Evolutionary conservation across 768 basidiomycete genomes (phyloP), one percentile per base, ranked within the genome.

Genomic region (Leucocoprinus birnbaumii): DNA sequence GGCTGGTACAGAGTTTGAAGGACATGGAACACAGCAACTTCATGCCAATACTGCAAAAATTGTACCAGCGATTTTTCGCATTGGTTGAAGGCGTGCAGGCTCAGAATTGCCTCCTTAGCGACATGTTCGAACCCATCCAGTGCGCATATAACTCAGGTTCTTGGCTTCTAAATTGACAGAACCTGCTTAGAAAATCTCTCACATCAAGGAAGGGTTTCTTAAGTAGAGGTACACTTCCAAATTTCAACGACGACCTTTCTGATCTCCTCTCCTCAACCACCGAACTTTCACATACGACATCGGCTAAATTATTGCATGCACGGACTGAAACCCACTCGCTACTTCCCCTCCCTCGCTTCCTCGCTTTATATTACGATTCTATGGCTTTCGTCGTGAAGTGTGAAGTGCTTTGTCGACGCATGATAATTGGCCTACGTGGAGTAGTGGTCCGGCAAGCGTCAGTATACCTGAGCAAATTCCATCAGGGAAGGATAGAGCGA

Each of bases 381-480:
- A 98, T 96, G 96, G 71, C 78, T 22, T 98, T 98, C 61, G 93
- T 98, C 8, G 80, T 97, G 22, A 79, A 78, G 59, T 93, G 91
- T 64, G 96, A 99, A 67, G 82, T 86, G 25, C 75, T 97, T 25
- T 91, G 89, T 59, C 79, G 85, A 51, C 77, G 87, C 60, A 98
- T 98, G 93, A 94, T 98, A 55, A 91, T 98, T 53, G 89, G 92
- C 5, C 73, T 98, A 27, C 76, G 97, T 55, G 95, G 94, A 3
- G 89, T 84, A 2, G 81, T 94, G 48, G 85, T 95, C 42, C 78
- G 84, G 51, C 95, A 94, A 87, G 91, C 94, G 5, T 95, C 94
- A 71, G 71, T 81, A 9, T 99, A 95, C 73, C 74, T 99, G 24
- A 85, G 89, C 63, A 70, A 76, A 0, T 98, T 95, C 72, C 97